These are phyloP conservation scores for Trichothecium sympodiale DNA, from an alignment of 2,329 filamentous ascomycete genomes.

Conservation along the genomic window DNA sequence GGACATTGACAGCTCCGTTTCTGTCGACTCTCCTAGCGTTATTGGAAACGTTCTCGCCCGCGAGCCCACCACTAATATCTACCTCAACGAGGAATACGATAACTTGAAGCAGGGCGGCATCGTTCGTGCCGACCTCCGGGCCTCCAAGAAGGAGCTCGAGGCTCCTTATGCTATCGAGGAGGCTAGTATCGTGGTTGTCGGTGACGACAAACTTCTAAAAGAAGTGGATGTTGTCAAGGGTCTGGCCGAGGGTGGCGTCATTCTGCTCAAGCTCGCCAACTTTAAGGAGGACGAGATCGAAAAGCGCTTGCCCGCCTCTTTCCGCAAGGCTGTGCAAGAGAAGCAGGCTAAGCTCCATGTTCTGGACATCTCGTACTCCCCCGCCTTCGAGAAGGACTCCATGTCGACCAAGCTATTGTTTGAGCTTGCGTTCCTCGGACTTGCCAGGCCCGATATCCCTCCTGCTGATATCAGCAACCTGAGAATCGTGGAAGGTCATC, in stretches of 20 bases:
- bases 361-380: slow-evolving; percentile 59
- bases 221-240: slow-evolving; percentile 64
- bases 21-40: slow-evolving; percentile 51
- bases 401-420: slow-evolving; percentile 57
- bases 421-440: slow-evolving; percentile 73
- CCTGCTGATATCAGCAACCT: slow-evolving; percentile 56
- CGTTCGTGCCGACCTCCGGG: slow-evolving; percentile 74
- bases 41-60: slow-evolving; percentile 54
- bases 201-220: slow-evolving; percentile 67
- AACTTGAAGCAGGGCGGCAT: slow-evolving; percentile 65
- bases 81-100: slow-evolving; percentile 51
- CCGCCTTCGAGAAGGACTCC: slow-evolving; percentile 55
- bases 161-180: slow-evolving; percentile 71
- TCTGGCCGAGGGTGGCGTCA: slow-evolving; percentile 57
- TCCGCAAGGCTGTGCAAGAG: slow-evolving; percentile 61
- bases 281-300: slow-evolving; percentile 84
- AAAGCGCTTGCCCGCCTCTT: slow-evolving; percentile 63
- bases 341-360: slow-evolving; percentile 64
- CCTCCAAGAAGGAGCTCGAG: slow-evolving; percentile 72
- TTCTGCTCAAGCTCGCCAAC: slow-evolving; percentile 66
- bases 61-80: slow-evolving; percentile 55
- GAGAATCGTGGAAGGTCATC: slow-evolving; percentile 43
- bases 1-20: slow-evolving; percentile 69
- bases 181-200: slow-evolving; percentile 70
- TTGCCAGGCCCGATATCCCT: slow-evolving; percentile 58